Evolutionary conservation across 2,329 filamentous ascomycete species (phyloP), one percentile per base, ranked within the genome.

Genomic region (Trichophyton schoenleinii): DNA sequence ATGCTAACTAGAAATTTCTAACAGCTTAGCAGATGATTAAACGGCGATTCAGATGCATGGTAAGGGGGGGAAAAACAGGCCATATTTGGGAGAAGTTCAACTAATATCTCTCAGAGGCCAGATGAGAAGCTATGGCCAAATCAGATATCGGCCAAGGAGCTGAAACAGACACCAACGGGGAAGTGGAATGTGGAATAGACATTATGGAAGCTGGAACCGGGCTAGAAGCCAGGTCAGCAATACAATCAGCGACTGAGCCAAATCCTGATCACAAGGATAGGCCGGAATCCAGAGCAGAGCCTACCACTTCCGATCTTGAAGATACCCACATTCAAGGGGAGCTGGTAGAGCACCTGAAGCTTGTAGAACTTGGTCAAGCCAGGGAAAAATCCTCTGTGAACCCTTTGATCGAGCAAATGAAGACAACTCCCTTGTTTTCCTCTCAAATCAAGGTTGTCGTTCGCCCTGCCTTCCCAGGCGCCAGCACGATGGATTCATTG

Each of bases 381-480:
- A 22, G 63, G 62, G 48, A 62, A 25, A n/a, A 60, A 9, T 13
- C 59, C 18, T 53, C 62, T 5, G 62, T 48, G 15, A 42, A 55
- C 15, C 60, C 53, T 41, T 38, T 58, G 3, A 34, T 61, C 3
- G 66, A 67, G 34, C 64, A 66, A 46, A 22, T 66, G 1, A 62
- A 62, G 36, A 66, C 61, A 2, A 60, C 66, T 3, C 66, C 66
- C 1, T 42, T 67, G 7, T 64, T 66, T 52, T 65, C 64, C 9
- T 63, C 63, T 8, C 58, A 55, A 15, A 60, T 65, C 25, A 49
- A 42, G 28, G 36, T 42, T 61, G 25, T 15, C 2, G 22, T 13
- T 36, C 52, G 58, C 7, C 6, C 31, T 7, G 15, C 38, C 11
- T 38, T 60, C 5, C 18, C 38, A 9, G n/a, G 34, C 4, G 46